These are phyloP conservation scores for Cadophora luteo-olivacea DNA, from an alignment of 2,329 filamentous ascomycete genomes.

Conservation along the genomic window DNA sequence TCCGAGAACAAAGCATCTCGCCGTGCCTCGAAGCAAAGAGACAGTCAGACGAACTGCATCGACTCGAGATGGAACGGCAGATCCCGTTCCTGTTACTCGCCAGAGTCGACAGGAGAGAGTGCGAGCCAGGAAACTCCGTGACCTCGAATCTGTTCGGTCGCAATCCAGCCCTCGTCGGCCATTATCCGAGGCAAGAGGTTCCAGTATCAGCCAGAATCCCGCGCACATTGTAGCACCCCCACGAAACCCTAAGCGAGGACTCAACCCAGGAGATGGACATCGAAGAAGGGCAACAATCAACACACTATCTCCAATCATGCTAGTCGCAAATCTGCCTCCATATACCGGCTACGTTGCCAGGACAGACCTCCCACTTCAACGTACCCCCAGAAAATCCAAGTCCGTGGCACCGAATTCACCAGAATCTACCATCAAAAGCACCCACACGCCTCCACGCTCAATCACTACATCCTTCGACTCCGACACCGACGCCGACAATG, in stretches of 20 bases:
- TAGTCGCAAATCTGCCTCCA: conserved; percentile 29
- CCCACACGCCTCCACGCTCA: conserved; percentile 14
- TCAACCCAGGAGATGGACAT: conserved; percentile 10
- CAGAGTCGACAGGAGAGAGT: conserved; percentile 37
- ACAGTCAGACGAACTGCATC: conserved; percentile 12
- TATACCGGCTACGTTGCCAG: conserved; percentile 10
- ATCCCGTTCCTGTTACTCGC: background rate
- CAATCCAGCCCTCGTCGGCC: conserved; percentile 6
- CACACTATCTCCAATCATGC: conserved; percentile 31
- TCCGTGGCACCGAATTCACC: background rate
- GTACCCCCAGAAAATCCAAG: background rate
- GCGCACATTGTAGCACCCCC: conserved; percentile 7
- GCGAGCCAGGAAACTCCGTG: conserved; percentile 35
- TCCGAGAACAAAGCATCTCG: background rate
- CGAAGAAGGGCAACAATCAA: conserved; percentile 12
- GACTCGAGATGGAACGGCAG: background rate
- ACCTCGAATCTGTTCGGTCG: conserved; percentile 34
- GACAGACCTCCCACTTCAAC: background rate
- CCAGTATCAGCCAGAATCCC: background rate
- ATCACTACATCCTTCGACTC: conserved; percentile 6
- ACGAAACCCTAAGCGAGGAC: conserved; percentile 13
- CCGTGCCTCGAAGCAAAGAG: conserved; percentile 11
- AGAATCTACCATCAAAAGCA: background rate
- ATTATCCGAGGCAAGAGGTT: conserved; percentile 1
- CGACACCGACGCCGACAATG: conserved; percentile 5